A percentile compares a stretch with the other conserved stretches of the same genome.
Conservation (phyloP, 2,329 filamentous ascomycete species). For the Trichocomaceae sp. region DNA sequence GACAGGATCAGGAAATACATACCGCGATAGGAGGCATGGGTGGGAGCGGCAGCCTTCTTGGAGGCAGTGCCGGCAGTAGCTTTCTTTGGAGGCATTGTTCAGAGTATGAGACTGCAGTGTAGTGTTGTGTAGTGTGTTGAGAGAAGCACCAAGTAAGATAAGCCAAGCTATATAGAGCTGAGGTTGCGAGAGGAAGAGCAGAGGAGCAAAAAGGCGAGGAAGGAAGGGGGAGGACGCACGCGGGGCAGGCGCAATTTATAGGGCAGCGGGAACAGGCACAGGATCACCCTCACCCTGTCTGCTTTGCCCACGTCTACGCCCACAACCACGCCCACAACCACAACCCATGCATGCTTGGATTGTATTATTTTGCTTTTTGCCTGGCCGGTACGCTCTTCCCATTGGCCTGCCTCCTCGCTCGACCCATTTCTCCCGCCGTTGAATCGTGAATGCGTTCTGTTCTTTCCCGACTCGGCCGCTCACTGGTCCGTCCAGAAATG, state of each 20-base stretch:
- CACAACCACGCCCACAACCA: background rate
- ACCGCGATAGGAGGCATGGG: constrained; percentile 63
- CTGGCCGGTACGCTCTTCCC: too few relatives aligned
- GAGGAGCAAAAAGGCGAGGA: constrained; percentile 27
- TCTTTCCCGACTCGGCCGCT: constrained; percentile 8
- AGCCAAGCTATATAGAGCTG: background rate
- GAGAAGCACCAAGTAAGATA: background rate
- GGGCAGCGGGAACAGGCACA: constrained; percentile 36
- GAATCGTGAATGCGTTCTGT: constrained; percentile 15
- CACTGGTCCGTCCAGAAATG: constrained; percentile 5
- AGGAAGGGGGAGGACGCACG: constrained; percentile 34
- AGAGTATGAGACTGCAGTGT: constrained; percentile 12
- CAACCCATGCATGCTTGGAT: background rate
- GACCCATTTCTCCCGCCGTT: constrained; percentile 12
- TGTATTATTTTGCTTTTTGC: constrained; percentile 1
- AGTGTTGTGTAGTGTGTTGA: background rate
- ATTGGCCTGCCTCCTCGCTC: background rate
- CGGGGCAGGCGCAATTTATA: constrained; percentile 40
- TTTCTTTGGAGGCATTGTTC: constrained; percentile 63
- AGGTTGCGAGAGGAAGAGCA: constrained; percentile 14
- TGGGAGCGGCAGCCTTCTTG: constrained; percentile 53
- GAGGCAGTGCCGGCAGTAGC: constrained; percentile 47
- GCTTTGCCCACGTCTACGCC: constrained; percentile 1
- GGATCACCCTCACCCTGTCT: constrained; percentile 27
- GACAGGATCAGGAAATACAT: constrained; percentile 41